Conservation (phyloP, 768 basidiomycete genomes). For the Cystobasidium onofrii region DNA sequence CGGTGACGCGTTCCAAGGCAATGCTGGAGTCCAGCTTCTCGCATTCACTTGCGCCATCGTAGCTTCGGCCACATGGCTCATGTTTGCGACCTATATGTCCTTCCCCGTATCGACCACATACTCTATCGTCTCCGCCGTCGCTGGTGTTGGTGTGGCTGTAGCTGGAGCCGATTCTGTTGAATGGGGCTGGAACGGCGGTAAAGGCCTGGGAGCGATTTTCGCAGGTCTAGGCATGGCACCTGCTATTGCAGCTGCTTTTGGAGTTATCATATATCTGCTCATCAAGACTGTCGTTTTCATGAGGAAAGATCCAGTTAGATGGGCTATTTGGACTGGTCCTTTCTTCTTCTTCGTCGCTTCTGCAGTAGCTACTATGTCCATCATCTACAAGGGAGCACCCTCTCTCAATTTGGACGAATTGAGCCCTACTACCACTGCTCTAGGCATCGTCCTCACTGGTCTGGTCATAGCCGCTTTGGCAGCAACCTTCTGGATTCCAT, state of each 20-base stretch:
- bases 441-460: slow-evolving; percentile 47
- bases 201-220: slow-evolving; percentile 46
- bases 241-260: slow-evolving; percentile 45
- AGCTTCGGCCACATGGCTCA: slow-evolving; percentile 41
- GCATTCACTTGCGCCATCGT: slow-evolving; percentile 48
- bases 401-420: slow-evolving; percentile 46
- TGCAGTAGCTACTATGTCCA: slow-evolving; percentile 44
- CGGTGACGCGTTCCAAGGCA: slow-evolving; percentile 43
- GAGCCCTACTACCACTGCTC: slow-evolving; percentile 42
- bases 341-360: slow-evolving; percentile 41
- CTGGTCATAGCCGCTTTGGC: no score
- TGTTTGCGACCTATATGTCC: slow-evolving; percentile 45
- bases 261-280: slow-evolving; percentile 44
- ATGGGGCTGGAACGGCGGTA: slow-evolving; percentile 50
- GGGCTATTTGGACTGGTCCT: slow-evolving; percentile 43
- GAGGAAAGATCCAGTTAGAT: slow-evolving; percentile 44
- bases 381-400: slow-evolving; percentile 48
- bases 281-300: slow-evolving; percentile 46
- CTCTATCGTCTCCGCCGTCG: slow-evolving; percentile 49
- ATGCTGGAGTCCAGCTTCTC: slow-evolving; percentile 48
- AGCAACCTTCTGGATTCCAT: no score
- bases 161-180: slow-evolving; percentile 45
- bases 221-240: slow-evolving; percentile 44
- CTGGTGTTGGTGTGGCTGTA: slow-evolving; percentile 47
- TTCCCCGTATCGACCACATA: slow-evolving; percentile 50